Evolutionary conservation across 257 asterid species (phyloP).

Genomic region (Solanum clarkiae): DNA sequence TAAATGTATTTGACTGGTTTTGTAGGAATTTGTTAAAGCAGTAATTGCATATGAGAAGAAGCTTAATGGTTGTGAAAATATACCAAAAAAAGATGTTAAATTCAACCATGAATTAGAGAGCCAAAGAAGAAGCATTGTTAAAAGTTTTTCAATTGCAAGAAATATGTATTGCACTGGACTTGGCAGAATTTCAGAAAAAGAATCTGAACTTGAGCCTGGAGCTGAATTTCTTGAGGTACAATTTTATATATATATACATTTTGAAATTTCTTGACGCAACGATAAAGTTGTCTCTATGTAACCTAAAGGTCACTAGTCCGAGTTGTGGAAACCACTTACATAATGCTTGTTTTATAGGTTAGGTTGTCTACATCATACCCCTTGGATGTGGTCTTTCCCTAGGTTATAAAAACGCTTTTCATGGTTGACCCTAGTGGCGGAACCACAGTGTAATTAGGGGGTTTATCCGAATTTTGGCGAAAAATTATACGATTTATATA

Average conservation of each 20-base stretch:
- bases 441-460: too few species aligned
- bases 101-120: conserved; percentile 32
- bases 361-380: background rate
- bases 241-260: background rate
- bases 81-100: conserved; percentile 10
- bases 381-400: background rate
- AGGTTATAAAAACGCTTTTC: background rate
- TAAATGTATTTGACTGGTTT: background rate
- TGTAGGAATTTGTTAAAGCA: conserved; percentile 58
- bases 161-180: conserved; percentile 20
- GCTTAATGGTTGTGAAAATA: conserved; percentile 15
- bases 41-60: conserved; percentile 55
- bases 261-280: background rate
- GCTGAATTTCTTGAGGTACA: conserved; percentile 73
- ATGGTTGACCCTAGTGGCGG: background rate
- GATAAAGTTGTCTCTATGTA: background rate
- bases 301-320: background rate
- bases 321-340: too few species aligned
- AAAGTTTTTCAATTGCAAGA: conserved; percentile 51
- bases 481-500: too few species aligned
- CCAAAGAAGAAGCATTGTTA: conserved; percentile 27
- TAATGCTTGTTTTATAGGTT: background rate
- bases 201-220: conserved; percentile 55
- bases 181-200: conserved; percentile 12
- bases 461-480: too few species aligned